A percentile compares a stretch with the other conserved stretches of the same genome.
These are phyloP conservation scores for Solanum appendiculatum DNA, from an alignment of 257 asterid genomes.

Conservation along the genomic window DNA sequence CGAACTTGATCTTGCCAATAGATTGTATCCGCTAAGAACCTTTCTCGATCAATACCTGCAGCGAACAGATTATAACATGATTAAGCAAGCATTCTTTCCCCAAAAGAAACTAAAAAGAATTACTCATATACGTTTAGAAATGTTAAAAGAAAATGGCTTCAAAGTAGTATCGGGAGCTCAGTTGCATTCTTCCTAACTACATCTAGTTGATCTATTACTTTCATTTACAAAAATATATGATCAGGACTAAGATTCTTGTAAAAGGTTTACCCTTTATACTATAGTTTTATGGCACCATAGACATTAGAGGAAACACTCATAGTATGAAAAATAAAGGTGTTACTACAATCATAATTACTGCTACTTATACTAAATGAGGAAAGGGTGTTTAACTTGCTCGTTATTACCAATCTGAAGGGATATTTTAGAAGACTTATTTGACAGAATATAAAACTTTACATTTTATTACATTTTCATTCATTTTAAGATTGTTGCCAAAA, in stretches of 20 bases:
- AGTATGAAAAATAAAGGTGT: not conserved
- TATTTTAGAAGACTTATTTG: not conserved
- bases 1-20: constrained; percentile 97
- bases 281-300: not conserved
- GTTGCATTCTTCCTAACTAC: not conserved
- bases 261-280: not conserved
- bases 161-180: not conserved
- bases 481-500: not conserved
- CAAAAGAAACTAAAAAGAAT: not conserved
- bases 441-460: not conserved
- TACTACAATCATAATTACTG: not conserved
- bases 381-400: not conserved
- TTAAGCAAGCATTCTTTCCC: not conserved
- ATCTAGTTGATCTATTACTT: not conserved
- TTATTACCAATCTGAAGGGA: not conserved
- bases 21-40: constrained; percentile 55
- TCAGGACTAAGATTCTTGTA: not conserved
- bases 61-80: not conserved
- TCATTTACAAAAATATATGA: not conserved
- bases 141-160: not conserved
- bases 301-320: not conserved
- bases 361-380: not conserved
- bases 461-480: not conserved
- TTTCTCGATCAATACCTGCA: constrained; percentile 55
- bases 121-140: not conserved